Evolutionary conservation across 2,329 filamentous ascomycete genomes (phyloP), one percentile per base, ranked within the genome.

Genomic region (Colletotrichum sublineola): DNA sequence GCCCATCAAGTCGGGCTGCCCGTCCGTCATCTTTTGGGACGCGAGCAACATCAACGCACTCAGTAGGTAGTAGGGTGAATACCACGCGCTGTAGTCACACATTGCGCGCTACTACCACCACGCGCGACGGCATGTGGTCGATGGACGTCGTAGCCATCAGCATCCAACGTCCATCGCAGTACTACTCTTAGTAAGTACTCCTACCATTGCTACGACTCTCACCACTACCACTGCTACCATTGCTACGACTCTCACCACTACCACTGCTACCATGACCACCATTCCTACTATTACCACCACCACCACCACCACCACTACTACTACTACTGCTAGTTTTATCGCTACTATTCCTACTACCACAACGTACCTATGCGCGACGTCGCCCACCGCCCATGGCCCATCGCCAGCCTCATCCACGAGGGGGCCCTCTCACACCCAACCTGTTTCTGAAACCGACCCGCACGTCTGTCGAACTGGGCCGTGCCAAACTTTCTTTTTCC

Each of bases 401-500:
- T 40, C 12, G 57, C 33, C 55, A 70, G 70, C 70, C 61, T 73
- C 61, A 33, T 55, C 40, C 33, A 42, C 66, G 33, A 53, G 67
- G 42, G 38, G 50, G 24, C 42, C 14, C 42, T 44, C 42, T 44
- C 42, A 29, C 48, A 61, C 40, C 60, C 67, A n/a, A 70, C 66
- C 67, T 73, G 66, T 53, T 69, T 73, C 66, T 73, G 70, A 73
- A 73, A 73, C 70, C 60, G 60, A 61, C 52, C 66, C 70, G 70
- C 55, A 24, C 42, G n/a, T 15, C n/a, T 63, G 38, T 40, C 38
- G 29, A 31, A 20, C 20, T 33, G 36, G 57, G 52, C 38, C 63
- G 63, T 66, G 63, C 58, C 20, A 46, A 68, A 67, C 57, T 46
- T 33, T 67, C 20, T 48, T 60, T 52, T 50, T 11, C 18, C 20